phyloP scores from a whole-genome alignment of 176 grass and related monocot species.

The Carex littledalei region DNA sequence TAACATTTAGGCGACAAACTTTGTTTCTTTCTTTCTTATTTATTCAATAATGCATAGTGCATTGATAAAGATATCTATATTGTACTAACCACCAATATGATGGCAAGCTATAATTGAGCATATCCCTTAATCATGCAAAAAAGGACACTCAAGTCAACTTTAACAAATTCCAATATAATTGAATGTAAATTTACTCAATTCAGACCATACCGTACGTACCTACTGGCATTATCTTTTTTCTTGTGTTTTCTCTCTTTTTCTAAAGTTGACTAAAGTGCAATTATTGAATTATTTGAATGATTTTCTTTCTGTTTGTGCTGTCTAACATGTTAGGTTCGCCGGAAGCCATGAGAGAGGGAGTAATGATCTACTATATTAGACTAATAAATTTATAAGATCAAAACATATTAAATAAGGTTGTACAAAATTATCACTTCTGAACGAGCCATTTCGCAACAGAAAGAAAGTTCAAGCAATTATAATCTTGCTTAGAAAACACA shows the following conservation, averaged over 20 bases:
- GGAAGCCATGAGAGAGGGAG: not conserved
- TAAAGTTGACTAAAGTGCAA: not conserved
- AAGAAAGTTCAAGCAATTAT: not conserved
- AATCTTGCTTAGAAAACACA: not conserved
- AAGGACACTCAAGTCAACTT: slow-evolving; percentile 13
- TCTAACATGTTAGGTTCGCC: not conserved
- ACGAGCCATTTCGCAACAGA: not conserved
- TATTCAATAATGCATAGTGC: slow-evolving; percentile 22
- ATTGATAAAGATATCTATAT: not conserved
- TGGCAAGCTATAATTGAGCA: slow-evolving; percentile 19
- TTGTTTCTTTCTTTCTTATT: slow-evolving; percentile 17
- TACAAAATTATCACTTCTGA: not conserved
- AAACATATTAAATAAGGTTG: not conserved
- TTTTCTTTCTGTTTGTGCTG: not conserved
- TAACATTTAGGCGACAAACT: not conserved
- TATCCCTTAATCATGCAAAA: slow-evolving; percentile 18
- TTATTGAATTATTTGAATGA: slow-evolving; percentile 1
- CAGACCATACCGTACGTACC: not conserved
- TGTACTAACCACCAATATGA: slow-evolving; percentile 26
- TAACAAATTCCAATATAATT: not conserved
- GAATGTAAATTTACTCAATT: not conserved
- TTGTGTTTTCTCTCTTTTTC: not conserved
- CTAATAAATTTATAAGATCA: not conserved
- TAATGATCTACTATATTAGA: not conserved
- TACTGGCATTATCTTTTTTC: not conserved